Conservation (phyloP, 2,329 filamentous ascomycete species). For the Penicillium corylophilum region DNA sequence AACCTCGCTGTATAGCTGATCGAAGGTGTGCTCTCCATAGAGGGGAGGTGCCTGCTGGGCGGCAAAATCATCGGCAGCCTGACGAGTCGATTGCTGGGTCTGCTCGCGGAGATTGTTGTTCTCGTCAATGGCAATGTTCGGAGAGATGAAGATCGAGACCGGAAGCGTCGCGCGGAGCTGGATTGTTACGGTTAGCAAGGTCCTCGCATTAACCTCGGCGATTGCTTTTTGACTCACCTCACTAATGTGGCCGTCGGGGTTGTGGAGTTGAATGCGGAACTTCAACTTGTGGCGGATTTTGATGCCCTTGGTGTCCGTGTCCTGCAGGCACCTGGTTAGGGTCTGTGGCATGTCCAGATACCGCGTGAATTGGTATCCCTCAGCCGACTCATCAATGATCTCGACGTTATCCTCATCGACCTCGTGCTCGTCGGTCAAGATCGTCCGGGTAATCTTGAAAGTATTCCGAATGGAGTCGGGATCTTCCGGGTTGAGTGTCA, state of each 20-base stretch:
- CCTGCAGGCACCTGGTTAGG: conserved; percentile 80
- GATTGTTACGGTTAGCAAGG: conserved; percentile 13
- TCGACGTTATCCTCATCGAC: conserved; percentile 64
- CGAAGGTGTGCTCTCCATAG: conserved; percentile 86
- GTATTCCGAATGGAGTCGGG: conserved; percentile 41
- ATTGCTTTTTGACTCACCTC: conserved; percentile 58
- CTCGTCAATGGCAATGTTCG: conserved; percentile 84
- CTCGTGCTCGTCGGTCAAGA: conserved; percentile 67
- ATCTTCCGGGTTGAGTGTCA: conserved; percentile 53
- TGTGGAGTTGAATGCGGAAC: conserved; percentile 84
- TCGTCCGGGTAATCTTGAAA: conserved; percentile 64
- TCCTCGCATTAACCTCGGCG: background rate
- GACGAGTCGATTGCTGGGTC: conserved; percentile 51
- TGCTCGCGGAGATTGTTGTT: conserved; percentile 74
- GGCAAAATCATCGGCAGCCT: conserved; percentile 55
- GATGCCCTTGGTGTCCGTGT: conserved; percentile 83
- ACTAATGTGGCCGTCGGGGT: conserved; percentile 91
- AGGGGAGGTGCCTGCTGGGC: conserved; percentile 77
- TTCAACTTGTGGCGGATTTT: conserved; percentile 92
- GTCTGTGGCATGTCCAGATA: conserved; percentile 72
- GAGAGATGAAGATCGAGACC: conserved; percentile 91
- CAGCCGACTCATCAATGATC: conserved; percentile 57
- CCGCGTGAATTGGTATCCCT: conserved; percentile 61
- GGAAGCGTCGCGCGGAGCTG: conserved; percentile 85
- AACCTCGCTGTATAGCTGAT: conserved; percentile 85